Percentiles rank a stretch among this genome's conserved stretches.
Evolutionary conservation across 306 rosid genomes (phyloP).

Genomic region (Arachis hypogaea): DNA sequence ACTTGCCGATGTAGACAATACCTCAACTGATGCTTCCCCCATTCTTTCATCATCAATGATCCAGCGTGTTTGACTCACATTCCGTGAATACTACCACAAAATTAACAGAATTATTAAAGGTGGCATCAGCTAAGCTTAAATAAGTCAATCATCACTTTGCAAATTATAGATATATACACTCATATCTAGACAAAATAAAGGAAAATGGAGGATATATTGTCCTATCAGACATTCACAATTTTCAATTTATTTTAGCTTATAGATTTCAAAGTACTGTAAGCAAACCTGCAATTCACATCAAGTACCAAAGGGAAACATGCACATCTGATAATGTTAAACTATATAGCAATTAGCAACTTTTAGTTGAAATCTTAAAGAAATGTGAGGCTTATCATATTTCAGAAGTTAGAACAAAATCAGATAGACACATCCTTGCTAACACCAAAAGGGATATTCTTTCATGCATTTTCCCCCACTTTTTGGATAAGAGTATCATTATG

Average conservation of each 20-base stretch:
- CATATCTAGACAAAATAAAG: conserved; percentile 12
- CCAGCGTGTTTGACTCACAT: conserved; percentile 96
- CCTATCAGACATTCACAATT: background rate
- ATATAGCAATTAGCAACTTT: conserved; percentile 6
- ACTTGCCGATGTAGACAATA: conserved; percentile 39
- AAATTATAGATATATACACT: conserved; percentile 33
- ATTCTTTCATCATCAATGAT: conserved; percentile 93
- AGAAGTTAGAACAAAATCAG: background rate
- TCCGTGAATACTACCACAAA: conserved; percentile 82
- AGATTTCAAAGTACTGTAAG: conserved; percentile 12
- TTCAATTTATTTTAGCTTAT: conserved; percentile 11
- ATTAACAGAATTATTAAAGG: conserved; percentile 32
- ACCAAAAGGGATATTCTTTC: background rate
- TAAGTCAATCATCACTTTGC: conserved; percentile 20
- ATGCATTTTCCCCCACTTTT: no score
- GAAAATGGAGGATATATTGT: conserved; percentile 2
- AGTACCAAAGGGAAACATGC: background rate
- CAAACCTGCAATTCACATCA: conserved; percentile 24
- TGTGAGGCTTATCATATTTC: background rate
- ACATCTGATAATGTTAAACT: conserved; percentile 9
- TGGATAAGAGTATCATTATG: no score
- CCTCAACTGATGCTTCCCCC: conserved; percentile 99
- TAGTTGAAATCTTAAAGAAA: background rate
- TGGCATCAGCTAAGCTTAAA: conserved; percentile 34
- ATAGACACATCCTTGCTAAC: background rate